phyloP scores from a whole-genome alignment of 257 asterid species.

The Parsonsia alboflavescens region DNA sequence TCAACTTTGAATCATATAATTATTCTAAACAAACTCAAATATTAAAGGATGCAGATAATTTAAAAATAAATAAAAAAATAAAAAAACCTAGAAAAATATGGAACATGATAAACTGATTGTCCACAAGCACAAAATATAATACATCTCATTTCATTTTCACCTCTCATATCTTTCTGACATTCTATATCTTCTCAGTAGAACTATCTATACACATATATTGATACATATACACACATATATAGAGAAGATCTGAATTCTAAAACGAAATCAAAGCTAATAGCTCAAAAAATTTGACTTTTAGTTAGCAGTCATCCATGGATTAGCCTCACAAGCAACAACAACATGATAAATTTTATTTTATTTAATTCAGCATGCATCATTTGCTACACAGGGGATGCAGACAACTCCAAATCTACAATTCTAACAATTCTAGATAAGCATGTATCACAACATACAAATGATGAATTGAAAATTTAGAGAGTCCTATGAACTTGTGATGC shows the following conservation, averaged over 20 bases:
- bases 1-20: neutral
- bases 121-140: neutral
- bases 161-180: neutral
- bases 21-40: neutral
- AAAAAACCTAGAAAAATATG: neutral
- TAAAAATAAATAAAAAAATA: no score
- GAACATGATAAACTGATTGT: neutral
- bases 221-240: no score
- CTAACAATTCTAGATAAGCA: no score
- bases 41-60: neutral
- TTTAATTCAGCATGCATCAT: neutral
- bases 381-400: neutral
- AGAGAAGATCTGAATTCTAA: neutral
- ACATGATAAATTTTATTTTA: neutral
- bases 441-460: neutral
- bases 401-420: neutral
- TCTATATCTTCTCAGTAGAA: neutral
- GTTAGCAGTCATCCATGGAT: neutral
- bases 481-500: constrained; percentile 2
- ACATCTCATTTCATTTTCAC: neutral
- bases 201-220: no score
- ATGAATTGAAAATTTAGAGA: neutral
- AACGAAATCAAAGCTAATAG: neutral
- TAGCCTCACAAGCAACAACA: neutral
- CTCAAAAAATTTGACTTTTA: neutral